Evolutionary conservation across 1,139 yeast species (phyloP), one percentile per base, ranked within the genome.

Genomic region (Blastobotrys illinoisensis): DNA sequence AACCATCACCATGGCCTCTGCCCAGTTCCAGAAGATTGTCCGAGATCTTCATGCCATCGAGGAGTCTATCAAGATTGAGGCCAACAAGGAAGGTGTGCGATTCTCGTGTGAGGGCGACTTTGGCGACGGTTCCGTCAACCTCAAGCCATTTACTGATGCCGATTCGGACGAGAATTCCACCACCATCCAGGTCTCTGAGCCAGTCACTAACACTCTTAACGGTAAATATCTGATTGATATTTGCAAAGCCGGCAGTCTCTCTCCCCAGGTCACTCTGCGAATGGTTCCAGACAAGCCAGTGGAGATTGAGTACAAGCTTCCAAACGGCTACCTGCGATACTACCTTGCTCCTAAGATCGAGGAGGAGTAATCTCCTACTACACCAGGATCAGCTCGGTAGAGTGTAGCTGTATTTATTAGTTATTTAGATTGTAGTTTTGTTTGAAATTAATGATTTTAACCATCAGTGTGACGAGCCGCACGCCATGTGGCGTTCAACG

Each of bases 341-440:
- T 93, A 88, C 81, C 81, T 93, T 74, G 99, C 99, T 64, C 99
- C 99, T 58, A 93, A 93, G 79, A 89, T 90, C 70, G 96, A 87
- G 62, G 97, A 88, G 64, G 96, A 88, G 58, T 95, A 88, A 62
- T 9, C 13, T 26, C 13, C 13, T 26, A 26, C 32, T 3, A 26
- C 9, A 26, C 13, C 13, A 26, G 32, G 11, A 9, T 11, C 9
- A 26, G 32, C 32, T 26, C 32, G 32, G 13, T 2, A 11, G 4
- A 7, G 32, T 3, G 40, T 16, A 5, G 16, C 14, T 32, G 40
- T 32, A 32, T 32, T 32, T 32, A 32, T 32, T 32, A 26, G 16
- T 32, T 32, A 32, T 32, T 26, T 32, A 32, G 40, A 32, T 32
- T 32, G 40, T 32, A 32, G 40, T 32, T 32, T 32, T 13, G 14